phyloP scores from a whole-genome alignment of 2,329 filamentous ascomycete genomes.

The Sporothrix brasiliensis region DNA sequence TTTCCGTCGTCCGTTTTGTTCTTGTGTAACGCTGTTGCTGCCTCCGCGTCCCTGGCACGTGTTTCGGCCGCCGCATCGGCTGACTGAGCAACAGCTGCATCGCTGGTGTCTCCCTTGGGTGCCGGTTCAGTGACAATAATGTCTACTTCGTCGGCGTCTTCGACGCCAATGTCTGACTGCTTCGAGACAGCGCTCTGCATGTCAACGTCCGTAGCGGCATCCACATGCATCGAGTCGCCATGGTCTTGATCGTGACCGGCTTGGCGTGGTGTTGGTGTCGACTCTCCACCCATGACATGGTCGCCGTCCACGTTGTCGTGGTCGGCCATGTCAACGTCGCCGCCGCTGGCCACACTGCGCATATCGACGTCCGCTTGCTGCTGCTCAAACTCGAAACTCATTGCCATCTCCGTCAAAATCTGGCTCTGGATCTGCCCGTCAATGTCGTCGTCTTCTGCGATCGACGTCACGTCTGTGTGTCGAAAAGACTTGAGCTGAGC shows the following conservation, averaged over 20 bases:
- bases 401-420: slow-evolving; percentile 35
- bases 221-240: slow-evolving; percentile 33
- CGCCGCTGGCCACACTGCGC: slow-evolving; percentile 24
- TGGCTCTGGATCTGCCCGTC: slow-evolving; percentile 35
- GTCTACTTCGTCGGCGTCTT: neutral
- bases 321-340: slow-evolving; percentile 22
- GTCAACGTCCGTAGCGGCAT: slow-evolving; percentile 32
- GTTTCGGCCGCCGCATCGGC: neutral
- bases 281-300: slow-evolving; percentile 12
- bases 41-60: neutral
- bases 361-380: slow-evolving; percentile 29
- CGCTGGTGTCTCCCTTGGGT: neutral
- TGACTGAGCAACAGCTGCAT: neutral
- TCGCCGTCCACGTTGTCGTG: neutral
- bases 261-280: slow-evolving; percentile 5
- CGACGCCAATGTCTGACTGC: neutral
- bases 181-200: slow-evolving; percentile 33
- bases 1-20: neutral
- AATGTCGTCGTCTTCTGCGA: slow-evolving; percentile 27
- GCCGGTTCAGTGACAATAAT: neutral
- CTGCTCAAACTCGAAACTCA: slow-evolving; percentile 34
- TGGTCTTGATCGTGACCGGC: neutral
- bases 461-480: neutral
- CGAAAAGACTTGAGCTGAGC: neutral
- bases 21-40: slow-evolving; percentile 18